These are phyloP conservation scores for Fusarium liriodendri DNA, from an alignment of 2,329 filamentous ascomycete genomes.

Conservation along the genomic window DNA sequence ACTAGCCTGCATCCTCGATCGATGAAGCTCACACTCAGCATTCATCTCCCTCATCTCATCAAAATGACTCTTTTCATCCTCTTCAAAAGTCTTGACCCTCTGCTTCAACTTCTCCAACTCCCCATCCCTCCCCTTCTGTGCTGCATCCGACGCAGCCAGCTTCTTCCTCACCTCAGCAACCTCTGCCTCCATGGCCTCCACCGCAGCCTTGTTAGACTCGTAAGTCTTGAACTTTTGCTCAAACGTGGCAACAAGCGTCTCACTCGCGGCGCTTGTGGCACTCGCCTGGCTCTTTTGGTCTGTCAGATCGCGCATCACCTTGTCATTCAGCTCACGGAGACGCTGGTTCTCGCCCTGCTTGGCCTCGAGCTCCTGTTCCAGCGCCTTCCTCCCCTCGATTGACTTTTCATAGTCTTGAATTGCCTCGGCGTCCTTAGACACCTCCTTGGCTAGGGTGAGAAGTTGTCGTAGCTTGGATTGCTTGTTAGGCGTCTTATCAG, in stretches of 20 bases:
- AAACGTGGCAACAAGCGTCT: slow-evolving; percentile 39
- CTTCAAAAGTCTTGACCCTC: slow-evolving; percentile 28
- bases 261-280: slow-evolving; percentile 33
- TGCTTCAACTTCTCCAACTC: slow-evolving; percentile 55
- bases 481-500: slow-evolving; percentile 27
- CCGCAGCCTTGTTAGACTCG: slow-evolving; percentile 39
- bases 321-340: slow-evolving; percentile 43
- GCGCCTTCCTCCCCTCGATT: slow-evolving; percentile 34
- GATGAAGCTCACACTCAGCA: slow-evolving; percentile 41
- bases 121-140: slow-evolving; percentile 54
- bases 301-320: slow-evolving; percentile 36
- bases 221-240: slow-evolving; percentile 41
- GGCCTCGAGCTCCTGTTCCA: slow-evolving; percentile 40
- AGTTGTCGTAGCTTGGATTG: slow-evolving; percentile 44
- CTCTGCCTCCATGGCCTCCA: slow-evolving; percentile 59
- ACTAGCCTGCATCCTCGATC: slow-evolving; percentile 36
- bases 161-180: slow-evolving; percentile 55
- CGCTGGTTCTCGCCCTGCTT: slow-evolving; percentile 39
- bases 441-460: slow-evolving; percentile 42
- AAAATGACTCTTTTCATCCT: slow-evolving; percentile 26
- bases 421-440: slow-evolving; percentile 42
- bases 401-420: slow-evolving; percentile 42
- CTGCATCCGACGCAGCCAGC: slow-evolving; percentile 53
- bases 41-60: slow-evolving; percentile 43
- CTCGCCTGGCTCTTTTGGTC: slow-evolving; percentile 37